Conservation (phyloP, 495 filamentous ascomycete genomes). For the Aspergillus biplanus region DNA sequence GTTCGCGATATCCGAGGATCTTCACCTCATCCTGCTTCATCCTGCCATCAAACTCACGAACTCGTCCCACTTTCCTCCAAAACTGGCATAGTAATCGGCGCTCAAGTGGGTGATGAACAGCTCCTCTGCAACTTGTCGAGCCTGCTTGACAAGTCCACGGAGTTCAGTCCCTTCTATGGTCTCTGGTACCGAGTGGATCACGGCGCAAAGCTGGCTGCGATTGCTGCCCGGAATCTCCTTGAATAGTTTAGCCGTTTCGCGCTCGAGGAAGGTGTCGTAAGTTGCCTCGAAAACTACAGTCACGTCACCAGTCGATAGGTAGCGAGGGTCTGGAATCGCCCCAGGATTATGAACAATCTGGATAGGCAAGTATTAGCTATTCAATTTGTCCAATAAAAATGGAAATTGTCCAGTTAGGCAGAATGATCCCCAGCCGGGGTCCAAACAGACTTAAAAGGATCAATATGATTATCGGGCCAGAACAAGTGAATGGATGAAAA, state of each 20-base stretch:
- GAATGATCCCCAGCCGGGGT: background rate
- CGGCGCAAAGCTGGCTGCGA: slow-evolving; percentile 39
- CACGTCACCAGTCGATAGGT: slow-evolving; percentile 44
- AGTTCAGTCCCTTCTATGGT: slow-evolving; percentile 35
- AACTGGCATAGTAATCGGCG: slow-evolving; percentile 50
- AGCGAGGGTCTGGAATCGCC: slow-evolving; percentile 48
- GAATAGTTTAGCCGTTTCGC: slow-evolving; percentile 38
- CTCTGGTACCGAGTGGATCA: slow-evolving; percentile 50
- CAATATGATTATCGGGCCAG: slow-evolving; percentile 14
- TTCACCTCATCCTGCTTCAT: slow-evolving; percentile 10
- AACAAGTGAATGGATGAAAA: slow-evolving; percentile 9
- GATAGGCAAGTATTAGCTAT: slow-evolving; percentile 21
- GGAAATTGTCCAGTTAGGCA: background rate
- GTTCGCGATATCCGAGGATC: background rate
- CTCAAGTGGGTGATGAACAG: slow-evolving; percentile 50
- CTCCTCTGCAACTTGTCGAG: slow-evolving; percentile 42
- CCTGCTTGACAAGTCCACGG: slow-evolving; percentile 39
- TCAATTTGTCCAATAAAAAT: slow-evolving; percentile 26
- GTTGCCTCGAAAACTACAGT: slow-evolving; percentile 53
- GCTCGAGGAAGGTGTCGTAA: slow-evolving; percentile 46
- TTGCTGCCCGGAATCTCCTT: slow-evolving; percentile 37
- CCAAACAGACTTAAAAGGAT: slow-evolving; percentile 11
- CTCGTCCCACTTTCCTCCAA: slow-evolving; percentile 45
- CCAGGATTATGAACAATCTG: slow-evolving; percentile 57
- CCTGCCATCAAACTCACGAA: slow-evolving; percentile 47